Percentiles rank a stretch among this genome's conserved stretches.
Conservation (phyloP, 2,329 filamentous ascomycete genomes). For the Colletotrichum lini region DNA sequence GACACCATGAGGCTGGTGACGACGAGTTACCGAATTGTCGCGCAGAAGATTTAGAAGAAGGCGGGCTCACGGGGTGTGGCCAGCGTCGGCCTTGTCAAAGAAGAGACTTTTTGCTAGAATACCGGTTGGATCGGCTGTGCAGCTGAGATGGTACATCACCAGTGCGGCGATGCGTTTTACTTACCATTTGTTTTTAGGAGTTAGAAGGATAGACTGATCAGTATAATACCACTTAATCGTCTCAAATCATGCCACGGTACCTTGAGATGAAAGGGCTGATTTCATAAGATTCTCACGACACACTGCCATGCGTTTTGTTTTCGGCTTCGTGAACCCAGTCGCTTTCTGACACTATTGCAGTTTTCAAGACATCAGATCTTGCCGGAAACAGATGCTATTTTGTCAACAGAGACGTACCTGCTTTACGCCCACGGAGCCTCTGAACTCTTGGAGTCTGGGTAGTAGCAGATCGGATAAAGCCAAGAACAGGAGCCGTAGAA, state of each 20-base stretch:
- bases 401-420: no score
- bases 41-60: slow-evolving; percentile 54
- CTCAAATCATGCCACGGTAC: no score
- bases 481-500: no score
- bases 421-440: no score
- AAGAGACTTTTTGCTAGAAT: background rate
- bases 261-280: no score
- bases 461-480: no score
- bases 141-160: background rate
- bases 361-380: background rate
- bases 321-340: no score
- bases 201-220: background rate
- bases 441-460: no score
- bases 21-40: slow-evolving; percentile 68
- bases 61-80: background rate
- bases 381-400: background rate
- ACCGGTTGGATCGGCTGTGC: background rate
- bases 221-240: background rate
- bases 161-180: background rate
- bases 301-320: no score
- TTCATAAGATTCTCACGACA: no score
- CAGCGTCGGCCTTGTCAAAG: background rate
- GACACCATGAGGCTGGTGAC: slow-evolving; percentile 66
- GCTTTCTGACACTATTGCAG: no score
- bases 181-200: background rate